A percentile compares a stretch with the other conserved stretches of the same genome.
phyloP scores from a whole-genome alignment of 2,329 filamentous ascomycete genomes.

The Periconia sp. region DNA sequence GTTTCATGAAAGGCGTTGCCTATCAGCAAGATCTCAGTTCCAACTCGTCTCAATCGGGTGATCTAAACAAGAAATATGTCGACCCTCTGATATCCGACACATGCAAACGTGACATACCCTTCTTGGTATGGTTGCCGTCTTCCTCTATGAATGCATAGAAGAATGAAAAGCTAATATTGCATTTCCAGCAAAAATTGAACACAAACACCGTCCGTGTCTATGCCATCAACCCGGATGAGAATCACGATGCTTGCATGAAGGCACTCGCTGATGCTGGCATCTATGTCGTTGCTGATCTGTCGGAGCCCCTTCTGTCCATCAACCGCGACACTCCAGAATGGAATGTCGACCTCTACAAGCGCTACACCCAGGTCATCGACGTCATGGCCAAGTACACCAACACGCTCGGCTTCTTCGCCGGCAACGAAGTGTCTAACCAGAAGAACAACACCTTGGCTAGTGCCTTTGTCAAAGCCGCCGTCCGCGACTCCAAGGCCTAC shows the following conservation, averaged over 20 bases:
- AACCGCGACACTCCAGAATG: conserved; percentile 77
- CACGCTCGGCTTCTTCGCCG: conserved; percentile 95
- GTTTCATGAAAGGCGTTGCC: conserved; percentile 88
- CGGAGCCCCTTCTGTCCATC: conserved; percentile 80
- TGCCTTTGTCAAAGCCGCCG: conserved; percentile 95
- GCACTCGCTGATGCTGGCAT: conserved; percentile 82
- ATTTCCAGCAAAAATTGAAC: conserved; percentile 57
- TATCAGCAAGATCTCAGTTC: conserved; percentile 78
- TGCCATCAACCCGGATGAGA: conserved; percentile 75
- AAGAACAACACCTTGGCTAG: conserved; percentile 86
- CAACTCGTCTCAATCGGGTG: conserved; percentile 56
- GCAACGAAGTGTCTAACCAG: conserved; percentile 94
- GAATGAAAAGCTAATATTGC: background rate
- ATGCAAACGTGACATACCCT: conserved; percentile 77
- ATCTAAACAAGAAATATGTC: conserved; percentile 58
- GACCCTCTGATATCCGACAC: conserved; percentile 78
- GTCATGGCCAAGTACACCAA: conserved; percentile 81
- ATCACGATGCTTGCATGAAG: conserved; percentile 85
- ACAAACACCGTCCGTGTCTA: conserved; percentile 97
- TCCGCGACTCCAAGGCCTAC: conserved; percentile 93
- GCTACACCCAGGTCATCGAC: conserved; percentile 85
- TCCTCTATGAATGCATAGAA: background rate
- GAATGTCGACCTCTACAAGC: conserved; percentile 74
- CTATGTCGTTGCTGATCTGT: conserved; percentile 91
- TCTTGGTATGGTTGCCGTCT: background rate